A percentile compares a stretch with the other conserved stretches of the same genome.
Evolutionary conservation across 2,329 filamentous ascomycete species (phyloP).

Genomic region (Daldinia sp.): DNA sequence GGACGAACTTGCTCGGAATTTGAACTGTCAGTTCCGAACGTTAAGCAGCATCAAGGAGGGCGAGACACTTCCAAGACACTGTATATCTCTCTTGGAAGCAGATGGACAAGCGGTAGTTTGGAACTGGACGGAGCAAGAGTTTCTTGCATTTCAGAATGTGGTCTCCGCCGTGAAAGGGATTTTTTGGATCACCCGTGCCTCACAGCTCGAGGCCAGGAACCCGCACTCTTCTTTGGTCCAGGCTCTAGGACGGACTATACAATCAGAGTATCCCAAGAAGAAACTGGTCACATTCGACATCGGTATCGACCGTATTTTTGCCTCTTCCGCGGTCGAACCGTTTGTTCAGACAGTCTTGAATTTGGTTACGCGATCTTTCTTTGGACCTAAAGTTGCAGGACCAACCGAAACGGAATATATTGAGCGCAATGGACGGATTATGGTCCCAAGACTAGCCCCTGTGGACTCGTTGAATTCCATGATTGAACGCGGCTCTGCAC

Average conservation of each 20-base stretch:
- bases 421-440: slow-evolving; percentile 54
- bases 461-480: slow-evolving; percentile 57
- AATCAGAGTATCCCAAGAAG: slow-evolving; percentile 62
- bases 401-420: slow-evolving; percentile 59
- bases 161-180: slow-evolving; percentile 44
- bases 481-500: slow-evolving; percentile 55
- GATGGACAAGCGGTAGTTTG: slow-evolving; percentile 53
- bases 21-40: slow-evolving; percentile 38
- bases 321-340: slow-evolving; percentile 17
- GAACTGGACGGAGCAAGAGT: slow-evolving; percentile 56
- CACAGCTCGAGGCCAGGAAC: slow-evolving; percentile 44
- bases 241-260: slow-evolving; percentile 61
- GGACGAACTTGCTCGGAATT: slow-evolving; percentile 14
- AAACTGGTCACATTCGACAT: slow-evolving; percentile 60
- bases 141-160: slow-evolving; percentile 57
- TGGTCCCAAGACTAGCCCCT: slow-evolving; percentile 60
- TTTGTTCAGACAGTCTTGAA: slow-evolving; percentile 42
- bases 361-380: slow-evolving; percentile 45
- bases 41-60: slow-evolving; percentile 26
- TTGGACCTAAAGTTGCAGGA: slow-evolving; percentile 1
- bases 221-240: slow-evolving; percentile 57
- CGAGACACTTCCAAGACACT: slow-evolving; percentile 45
- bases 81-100: slow-evolving; percentile 63
- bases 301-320: slow-evolving; percentile 41
- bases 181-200: slow-evolving; percentile 44